These are phyloP conservation scores for Aspergillus tubingensis DNA, from an alignment of 2,329 filamentous ascomycete species.

Conservation along the genomic window DNA sequence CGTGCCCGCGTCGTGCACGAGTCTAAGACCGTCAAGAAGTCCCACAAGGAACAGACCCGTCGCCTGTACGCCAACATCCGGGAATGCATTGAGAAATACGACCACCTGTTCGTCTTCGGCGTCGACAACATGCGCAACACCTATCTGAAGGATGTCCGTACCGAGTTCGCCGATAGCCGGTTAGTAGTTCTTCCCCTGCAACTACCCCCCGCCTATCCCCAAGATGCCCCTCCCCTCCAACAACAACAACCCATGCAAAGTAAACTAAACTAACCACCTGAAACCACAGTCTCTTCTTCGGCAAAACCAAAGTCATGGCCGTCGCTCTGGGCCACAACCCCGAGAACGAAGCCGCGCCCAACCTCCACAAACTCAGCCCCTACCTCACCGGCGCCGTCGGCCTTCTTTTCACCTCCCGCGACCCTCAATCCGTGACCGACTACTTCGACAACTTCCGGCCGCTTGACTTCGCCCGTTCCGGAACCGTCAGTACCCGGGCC, in stretches of 20 bases:
- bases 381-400: conserved; percentile 82
- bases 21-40: conserved; percentile 90
- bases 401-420: conserved; percentile 83
- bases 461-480: conserved; percentile 89
- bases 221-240: not conserved
- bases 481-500: conserved; percentile 69
- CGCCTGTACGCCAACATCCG: conserved; percentile 87
- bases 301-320: conserved; percentile 98
- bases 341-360: conserved; percentile 77
- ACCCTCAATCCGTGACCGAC: conserved; percentile 64
- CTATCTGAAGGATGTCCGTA: conserved; percentile 86
- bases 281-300: conserved; percentile 81
- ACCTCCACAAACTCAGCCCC: conserved; percentile 68
- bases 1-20: conserved; percentile 86
- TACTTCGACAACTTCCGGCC: conserved; percentile 74
- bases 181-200: conserved; percentile 45
- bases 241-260: conserved; percentile 5
- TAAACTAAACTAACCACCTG: conserved; percentile 4
- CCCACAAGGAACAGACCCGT: conserved; percentile 82
- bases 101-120: conserved; percentile 89
- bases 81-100: conserved; percentile 79
- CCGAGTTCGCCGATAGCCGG: conserved; percentile 82
- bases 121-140: conserved; percentile 99
- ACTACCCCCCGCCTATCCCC: not conserved
- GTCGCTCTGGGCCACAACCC: conserved; percentile 81